Conservation (phyloP, 2,329 filamentous ascomycete species). For the Fusarium sp. region DNA sequence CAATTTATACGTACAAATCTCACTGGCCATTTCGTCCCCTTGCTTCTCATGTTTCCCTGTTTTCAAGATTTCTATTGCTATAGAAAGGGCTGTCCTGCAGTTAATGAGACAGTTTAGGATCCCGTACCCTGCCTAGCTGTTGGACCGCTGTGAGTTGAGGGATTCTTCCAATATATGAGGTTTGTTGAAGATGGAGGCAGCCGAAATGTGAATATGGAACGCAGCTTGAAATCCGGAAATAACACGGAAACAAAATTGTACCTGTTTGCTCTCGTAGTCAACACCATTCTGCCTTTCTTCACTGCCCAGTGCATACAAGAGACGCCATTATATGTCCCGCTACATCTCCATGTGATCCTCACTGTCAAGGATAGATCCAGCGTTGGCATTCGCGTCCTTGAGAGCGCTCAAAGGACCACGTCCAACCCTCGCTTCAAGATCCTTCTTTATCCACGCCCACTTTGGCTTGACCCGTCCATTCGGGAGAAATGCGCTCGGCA, state of each 20-base stretch:
- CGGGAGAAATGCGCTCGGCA: background rate
- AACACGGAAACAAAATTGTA: fast-evolving
- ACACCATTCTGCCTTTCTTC: fast-evolving
- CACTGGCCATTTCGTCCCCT: fast-evolving
- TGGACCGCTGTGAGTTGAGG: fast-evolving
- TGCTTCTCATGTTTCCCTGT: fast-evolving
- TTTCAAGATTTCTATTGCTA: background rate
- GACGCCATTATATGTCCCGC: fast-evolving
- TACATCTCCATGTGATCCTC: background rate
- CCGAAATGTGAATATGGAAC: fast-evolving
- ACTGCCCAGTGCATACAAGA: background rate
- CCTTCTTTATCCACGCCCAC: constrained; percentile 11
- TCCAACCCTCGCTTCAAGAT: background rate
- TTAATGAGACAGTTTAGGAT: fast-evolving
- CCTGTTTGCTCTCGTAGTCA: background rate
- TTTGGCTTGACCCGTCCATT: constrained; percentile 13
- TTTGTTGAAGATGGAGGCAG: background rate
- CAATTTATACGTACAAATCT: too few relatives aligned
- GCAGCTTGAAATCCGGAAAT: background rate
- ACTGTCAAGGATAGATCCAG: background rate
- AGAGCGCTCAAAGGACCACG: background rate
- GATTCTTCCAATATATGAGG: fast-evolving
- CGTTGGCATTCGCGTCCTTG: background rate
- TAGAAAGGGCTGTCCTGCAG: fast-evolving
- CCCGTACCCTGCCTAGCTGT: fast-evolving